These are phyloP conservation scores for Pestalotiopsis sp. DNA, from an alignment of 2,329 filamentous ascomycete species.

Conservation along the genomic window DNA sequence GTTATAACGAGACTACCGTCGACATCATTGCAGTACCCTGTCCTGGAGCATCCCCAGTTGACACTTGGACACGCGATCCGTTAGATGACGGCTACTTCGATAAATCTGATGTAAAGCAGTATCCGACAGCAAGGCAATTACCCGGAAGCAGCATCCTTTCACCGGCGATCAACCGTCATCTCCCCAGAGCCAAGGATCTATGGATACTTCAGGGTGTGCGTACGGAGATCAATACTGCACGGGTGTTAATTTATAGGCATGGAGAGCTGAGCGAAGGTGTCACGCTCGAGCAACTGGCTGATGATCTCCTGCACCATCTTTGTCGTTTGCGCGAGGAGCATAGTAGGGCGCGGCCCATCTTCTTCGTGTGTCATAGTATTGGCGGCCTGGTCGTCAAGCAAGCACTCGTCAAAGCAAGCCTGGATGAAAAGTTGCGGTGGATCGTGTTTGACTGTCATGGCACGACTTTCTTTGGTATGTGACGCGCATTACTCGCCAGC, in stretches of 20 bases:
- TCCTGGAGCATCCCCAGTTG: slow-evolving; percentile 53
- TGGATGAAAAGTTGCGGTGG: slow-evolving; percentile 38
- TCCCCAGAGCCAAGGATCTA: slow-evolving; percentile 40
- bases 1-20: slow-evolving; percentile 56
- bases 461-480: slow-evolving; percentile 61
- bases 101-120: slow-evolving; percentile 29
- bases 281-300: slow-evolving; percentile 48
- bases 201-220: slow-evolving; percentile 59
- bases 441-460: slow-evolving; percentile 62
- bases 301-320: slow-evolving; percentile 50
- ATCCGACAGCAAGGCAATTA: slow-evolving; percentile 33
- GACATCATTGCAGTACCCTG: slow-evolving; percentile 59
- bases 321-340: slow-evolving; percentile 33
- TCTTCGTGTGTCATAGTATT: slow-evolving; percentile 65
- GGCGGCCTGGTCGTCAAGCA: slow-evolving; percentile 64
- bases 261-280: slow-evolving; percentile 43
- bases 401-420: slow-evolving; percentile 52
- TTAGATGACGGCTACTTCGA: slow-evolving; percentile 51
- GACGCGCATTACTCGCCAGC: background rate
- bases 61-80: slow-evolving; percentile 56
- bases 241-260: slow-evolving; percentile 56
- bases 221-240: slow-evolving; percentile 47
- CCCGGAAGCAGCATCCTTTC: slow-evolving; percentile 33
- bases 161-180: slow-evolving; percentile 33
- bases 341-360: slow-evolving; percentile 50